Base-by-base conservation (phyloP, 2,329 filamentous ascomycete species). In the Pezicula rhizophila region DNA sequence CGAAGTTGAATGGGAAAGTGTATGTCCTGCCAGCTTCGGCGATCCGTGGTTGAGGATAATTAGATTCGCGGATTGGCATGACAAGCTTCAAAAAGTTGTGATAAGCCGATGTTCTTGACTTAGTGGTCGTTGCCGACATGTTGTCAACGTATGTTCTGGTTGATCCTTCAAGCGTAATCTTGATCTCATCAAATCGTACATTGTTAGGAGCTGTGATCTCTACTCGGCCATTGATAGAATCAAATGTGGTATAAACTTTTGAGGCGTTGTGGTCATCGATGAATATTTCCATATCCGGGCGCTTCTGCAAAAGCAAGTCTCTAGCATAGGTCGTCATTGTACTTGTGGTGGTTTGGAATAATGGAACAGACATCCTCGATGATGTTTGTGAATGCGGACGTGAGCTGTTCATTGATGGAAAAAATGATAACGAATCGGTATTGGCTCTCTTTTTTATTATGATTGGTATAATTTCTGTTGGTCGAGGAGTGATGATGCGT, bases 1-100 rank as follows among this genome's bases (percentile, higher is more conserved):
- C 63, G 47, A 66, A 66, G 50, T 64, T 60, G 54, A 61, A 64
- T 2, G 60, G 55, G 20, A 64, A 64, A 5, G 44, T 57, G 38
- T 63, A 61, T 10, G 57, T 64, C 17, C 52, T 52, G 5, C 62
- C 62, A 17, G 60, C 58, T 46, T 62, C 60, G 15, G 57, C 58
- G 31, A 64, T 51, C 47, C 60, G 49, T 42, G 56, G 57, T 40
- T 57, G 57, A 35, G 62, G 59, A 44, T 65, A 64, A 1, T 55
- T 48, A 8, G 53, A 51, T 25, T 63, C 57, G 39, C 47, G 44
- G 20, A 65, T 54, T n/a, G 64, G 64, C 64, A 66, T 66, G 31
- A 50, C 44, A 43, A 66, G 47, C 25, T 59, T 64, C 28, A 66
- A 48, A 42, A 65, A 64, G 45, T 54, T 61, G 52, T 66, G 64